Percentiles rank a stretch among this genome's conserved stretches.
phyloP scores from a whole-genome alignment of 2,329 filamentous ascomycete species.

The Stachybotrys chlorohalonatus region DNA sequence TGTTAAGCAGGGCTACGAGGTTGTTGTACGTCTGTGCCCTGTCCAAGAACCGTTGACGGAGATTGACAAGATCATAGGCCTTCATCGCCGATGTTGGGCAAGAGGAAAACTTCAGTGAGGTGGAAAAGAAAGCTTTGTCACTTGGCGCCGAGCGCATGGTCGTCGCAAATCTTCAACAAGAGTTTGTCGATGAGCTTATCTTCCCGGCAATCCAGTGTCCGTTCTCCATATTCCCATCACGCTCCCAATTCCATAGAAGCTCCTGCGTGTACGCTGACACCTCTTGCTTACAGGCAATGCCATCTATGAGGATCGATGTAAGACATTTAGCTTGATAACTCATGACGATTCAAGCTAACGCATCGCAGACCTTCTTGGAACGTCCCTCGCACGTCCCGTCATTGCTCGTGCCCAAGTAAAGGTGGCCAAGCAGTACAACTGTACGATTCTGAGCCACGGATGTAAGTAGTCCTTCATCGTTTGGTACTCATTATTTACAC shows the following conservation, averaged over 20 bases:
- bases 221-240: not conserved
- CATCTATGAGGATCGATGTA: conserved; percentile 46
- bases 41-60: too few relatives aligned
- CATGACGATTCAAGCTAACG: conserved; percentile 1
- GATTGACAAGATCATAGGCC: too few relatives aligned
- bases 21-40: too few relatives aligned
- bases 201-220: conserved; percentile 62
- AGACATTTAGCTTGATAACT: conserved; percentile 3
- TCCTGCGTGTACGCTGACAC: not conserved
- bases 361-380: conserved; percentile 25
- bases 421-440: conserved; percentile 22
- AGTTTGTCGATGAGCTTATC: conserved; percentile 69
- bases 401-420: conserved; percentile 55
- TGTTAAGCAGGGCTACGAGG: conserved; percentile 5
- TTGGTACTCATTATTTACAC: not conserved
- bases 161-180: conserved; percentile 52
- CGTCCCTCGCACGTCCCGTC: conserved; percentile 52
- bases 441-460: conserved; percentile 32
- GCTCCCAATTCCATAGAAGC: too few relatives aligned
- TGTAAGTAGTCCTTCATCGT: conserved; percentile 19
- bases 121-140: conserved; percentile 50
- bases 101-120: conserved; percentile 60
- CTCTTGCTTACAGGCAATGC: conserved; percentile 27
- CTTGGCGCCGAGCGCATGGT: conserved; percentile 25
- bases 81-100: conserved; percentile 59